Conservation (phyloP, 257 asterid genomes). For the Leptodermis oblonga region DNA sequence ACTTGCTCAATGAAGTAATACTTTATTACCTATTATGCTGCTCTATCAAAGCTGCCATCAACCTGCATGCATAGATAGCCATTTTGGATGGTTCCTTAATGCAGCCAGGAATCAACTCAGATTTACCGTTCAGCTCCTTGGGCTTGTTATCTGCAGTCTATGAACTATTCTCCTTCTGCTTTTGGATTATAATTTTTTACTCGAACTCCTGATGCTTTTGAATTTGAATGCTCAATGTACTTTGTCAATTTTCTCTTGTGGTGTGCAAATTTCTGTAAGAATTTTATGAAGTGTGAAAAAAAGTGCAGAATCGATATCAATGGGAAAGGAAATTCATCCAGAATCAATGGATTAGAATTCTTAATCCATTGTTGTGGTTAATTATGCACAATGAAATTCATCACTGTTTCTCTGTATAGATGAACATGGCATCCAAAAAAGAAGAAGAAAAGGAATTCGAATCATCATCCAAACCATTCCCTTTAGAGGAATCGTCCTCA, state of each 20-base stretch:
- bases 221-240: too few relatives aligned
- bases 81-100: conserved; percentile 81
- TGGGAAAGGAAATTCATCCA: too few relatives aligned
- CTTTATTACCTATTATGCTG: conserved; percentile 32
- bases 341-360: too few relatives aligned
- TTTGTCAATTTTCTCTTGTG: too few relatives aligned
- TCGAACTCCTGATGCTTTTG: conserved; percentile 33
- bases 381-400: too few relatives aligned
- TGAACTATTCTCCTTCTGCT: conserved; percentile 51
- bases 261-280: too few relatives aligned
- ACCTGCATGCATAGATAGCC: conserved; percentile 92
- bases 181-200: conserved; percentile 40
- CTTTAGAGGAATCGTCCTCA: conserved; percentile 44
- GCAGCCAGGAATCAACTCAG: conserved; percentile 90
- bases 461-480: conserved; percentile 59
- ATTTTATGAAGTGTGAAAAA: too few relatives aligned
- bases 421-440: too few relatives aligned
- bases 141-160: conserved; percentile 45
- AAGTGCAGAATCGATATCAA: too few relatives aligned
- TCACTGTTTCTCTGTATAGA: too few relatives aligned
- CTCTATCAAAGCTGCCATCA: conserved; percentile 53
- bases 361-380: too few relatives aligned
- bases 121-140: conserved; percentile 42
- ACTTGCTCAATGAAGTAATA: neutral
- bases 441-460: too few relatives aligned